Evolutionary conservation across 192 early-diverging fungal species (phyloP).

Genomic region (Coemansia sp.): DNA sequence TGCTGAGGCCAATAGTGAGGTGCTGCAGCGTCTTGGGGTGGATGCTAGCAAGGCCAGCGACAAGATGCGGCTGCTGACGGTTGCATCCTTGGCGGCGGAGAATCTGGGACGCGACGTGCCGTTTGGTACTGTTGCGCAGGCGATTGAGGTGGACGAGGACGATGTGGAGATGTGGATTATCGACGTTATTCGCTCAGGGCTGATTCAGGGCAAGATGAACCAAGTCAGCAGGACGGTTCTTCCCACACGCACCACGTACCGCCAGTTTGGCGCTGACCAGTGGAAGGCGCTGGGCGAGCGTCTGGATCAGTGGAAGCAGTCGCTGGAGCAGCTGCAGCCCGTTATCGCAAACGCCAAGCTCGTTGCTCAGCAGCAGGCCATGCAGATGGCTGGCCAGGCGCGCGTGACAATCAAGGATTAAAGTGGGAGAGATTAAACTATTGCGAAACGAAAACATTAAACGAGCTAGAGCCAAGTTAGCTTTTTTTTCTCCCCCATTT

Average conservation of each 20-base stretch:
- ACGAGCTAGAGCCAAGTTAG: no score
- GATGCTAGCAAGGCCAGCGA: constrained; percentile 58
- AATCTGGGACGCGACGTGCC: constrained; percentile 68
- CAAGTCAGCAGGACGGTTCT: constrained; percentile 81
- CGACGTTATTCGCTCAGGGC: constrained; percentile 85
- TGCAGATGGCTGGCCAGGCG: constrained; percentile 33
- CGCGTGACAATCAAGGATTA: constrained; percentile 42
- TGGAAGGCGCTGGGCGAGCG: constrained; percentile 74
- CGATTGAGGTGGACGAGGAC: constrained; percentile 70
- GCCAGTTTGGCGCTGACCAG: constrained; percentile 77
- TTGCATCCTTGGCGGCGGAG: constrained; percentile 75
- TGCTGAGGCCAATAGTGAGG: constrained; percentile 55
- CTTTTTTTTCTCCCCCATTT: neutral
- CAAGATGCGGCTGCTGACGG: constrained; percentile 87
- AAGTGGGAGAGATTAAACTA: neutral
- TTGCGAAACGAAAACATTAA: neutral
- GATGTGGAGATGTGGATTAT: constrained; percentile 97
- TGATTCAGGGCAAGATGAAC: constrained; percentile 94
- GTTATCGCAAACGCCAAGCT: constrained; percentile 88
- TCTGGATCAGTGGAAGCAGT: constrained; percentile 77
- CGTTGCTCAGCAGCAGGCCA: constrained; percentile 59
- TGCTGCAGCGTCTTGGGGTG: constrained; percentile 59
- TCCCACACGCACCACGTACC: constrained; percentile 82
- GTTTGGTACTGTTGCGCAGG: constrained; percentile 72
- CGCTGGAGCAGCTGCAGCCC: constrained; percentile 75